These are phyloP conservation scores for Tephrocybe sp. DNA, from an alignment of 768 basidiomycete genomes.

Conservation along the genomic window DNA sequence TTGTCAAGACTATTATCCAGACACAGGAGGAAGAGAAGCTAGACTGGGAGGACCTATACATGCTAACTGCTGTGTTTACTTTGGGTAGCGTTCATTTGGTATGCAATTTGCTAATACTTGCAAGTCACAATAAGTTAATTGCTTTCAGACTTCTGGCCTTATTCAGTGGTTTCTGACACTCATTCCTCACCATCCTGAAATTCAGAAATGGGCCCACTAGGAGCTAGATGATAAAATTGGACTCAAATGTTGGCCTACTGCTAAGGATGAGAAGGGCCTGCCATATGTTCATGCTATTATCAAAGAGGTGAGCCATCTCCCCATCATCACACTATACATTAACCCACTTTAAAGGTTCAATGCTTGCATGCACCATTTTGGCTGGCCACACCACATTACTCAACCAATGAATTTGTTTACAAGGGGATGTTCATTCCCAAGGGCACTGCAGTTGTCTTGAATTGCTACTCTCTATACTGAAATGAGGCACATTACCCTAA, in stretches of 20 bases:
- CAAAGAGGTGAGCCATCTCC: conserved; percentile 16
- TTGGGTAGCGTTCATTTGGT: conserved; percentile 43
- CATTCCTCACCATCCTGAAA: conserved; percentile 29
- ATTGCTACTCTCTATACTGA: conserved; percentile 37
- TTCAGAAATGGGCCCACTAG: no score
- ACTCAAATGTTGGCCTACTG: conserved; percentile 23
- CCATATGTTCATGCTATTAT: conserved; percentile 35
- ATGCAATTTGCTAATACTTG: no score
- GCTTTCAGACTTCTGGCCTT: no score
- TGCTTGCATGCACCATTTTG: conserved; percentile 37
- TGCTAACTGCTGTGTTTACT: conserved; percentile 38
- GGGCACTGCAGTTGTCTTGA: conserved; percentile 36
- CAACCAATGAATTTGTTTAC: conserved; percentile 37
- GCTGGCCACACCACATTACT: conserved; percentile 38
- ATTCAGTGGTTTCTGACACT: conserved; percentile 35
- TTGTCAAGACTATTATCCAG: conserved; percentile 36
- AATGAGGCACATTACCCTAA: conserved; percentile 35
- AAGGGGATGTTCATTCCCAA: conserved; percentile 39
- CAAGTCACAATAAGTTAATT: no score
- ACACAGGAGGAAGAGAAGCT: no score
- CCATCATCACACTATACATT: not conserved
- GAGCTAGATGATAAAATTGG: conserved; percentile 30
- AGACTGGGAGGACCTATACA: conserved; percentile 36
- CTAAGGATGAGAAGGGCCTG: conserved; percentile 26
- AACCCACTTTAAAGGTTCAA: conserved; percentile 26